phyloP scores from a whole-genome alignment of 164 flowering plant genomes.

The Piper longum region DNA sequence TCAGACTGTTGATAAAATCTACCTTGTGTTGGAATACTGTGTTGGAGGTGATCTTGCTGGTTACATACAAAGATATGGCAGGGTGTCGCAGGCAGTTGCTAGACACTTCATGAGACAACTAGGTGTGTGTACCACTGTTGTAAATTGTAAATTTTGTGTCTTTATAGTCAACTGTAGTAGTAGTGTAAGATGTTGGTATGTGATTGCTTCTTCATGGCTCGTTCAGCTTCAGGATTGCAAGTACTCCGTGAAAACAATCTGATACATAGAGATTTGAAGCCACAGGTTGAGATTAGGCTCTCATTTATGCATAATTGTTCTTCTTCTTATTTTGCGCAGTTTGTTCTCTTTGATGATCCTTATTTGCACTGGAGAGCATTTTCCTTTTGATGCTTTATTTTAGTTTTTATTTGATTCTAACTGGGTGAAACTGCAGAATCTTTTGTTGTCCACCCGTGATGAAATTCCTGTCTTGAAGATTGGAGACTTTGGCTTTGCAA shows the following conservation, averaged over 20 bases:
- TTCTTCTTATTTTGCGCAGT: neutral
- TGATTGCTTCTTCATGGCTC: conserved; percentile 1
- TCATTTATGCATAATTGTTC: neutral
- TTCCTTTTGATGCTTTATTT: neutral
- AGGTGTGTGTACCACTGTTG: too few species aligned
- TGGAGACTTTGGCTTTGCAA: conserved; percentile 63
- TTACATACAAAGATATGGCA: conserved; percentile 31
- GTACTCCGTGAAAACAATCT: conserved; percentile 43
- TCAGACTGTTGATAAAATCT: conserved; percentile 33
- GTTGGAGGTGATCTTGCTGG: conserved; percentile 48
- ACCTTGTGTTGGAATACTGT: conserved; percentile 46
- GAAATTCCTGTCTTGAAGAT: conserved; percentile 32
- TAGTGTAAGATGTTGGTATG: neutral
- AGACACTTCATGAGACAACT: conserved; percentile 49
- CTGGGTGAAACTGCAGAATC: conserved; percentile 27
- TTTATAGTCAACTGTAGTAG: neutral
- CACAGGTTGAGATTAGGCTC: conserved; percentile 22
- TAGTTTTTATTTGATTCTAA: conserved; percentile 2
- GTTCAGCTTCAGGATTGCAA: conserved; percentile 41
- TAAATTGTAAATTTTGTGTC: too few species aligned
- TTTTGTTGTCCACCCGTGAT: conserved; percentile 27
- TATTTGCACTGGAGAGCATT: neutral
- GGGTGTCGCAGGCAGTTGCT: conserved; percentile 33
- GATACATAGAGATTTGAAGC: conserved; percentile 50
- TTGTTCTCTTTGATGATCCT: neutral